phyloP scores from a whole-genome alignment of 441 rosid species.

The Pelargonium fulgidum region DNA sequence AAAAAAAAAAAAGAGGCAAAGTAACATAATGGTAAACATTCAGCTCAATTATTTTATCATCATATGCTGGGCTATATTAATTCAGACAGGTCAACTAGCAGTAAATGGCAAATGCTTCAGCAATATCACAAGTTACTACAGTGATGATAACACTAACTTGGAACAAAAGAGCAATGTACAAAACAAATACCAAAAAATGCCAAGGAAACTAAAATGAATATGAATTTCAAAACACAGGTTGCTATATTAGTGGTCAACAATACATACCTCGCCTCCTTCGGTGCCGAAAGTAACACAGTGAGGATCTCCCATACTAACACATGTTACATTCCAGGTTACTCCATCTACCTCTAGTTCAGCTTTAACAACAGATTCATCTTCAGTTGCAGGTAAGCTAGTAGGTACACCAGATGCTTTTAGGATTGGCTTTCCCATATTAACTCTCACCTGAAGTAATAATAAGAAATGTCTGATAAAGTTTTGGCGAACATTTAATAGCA shows the following conservation, averaged over 20 bases:
- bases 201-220: not conserved
- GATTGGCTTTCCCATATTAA: slow-evolving; percentile 90
- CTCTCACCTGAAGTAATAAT: slow-evolving; percentile 53
- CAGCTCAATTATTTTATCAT: not conserved
- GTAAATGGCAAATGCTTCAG: too few species aligned
- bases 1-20: not conserved
- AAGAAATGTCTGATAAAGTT: slow-evolving; percentile 4
- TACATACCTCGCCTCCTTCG: slow-evolving; percentile 54
- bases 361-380: slow-evolving; percentile 65
- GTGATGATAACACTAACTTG: not conserved
- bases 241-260: slow-evolving; percentile 6
- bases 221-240: slow-evolving; percentile 4
- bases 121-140: too few species aligned
- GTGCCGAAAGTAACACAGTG: slow-evolving; percentile 79
- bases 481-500: not conserved
- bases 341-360: slow-evolving; percentile 68
- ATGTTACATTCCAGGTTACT: slow-evolving; percentile 73
- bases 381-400: slow-evolving; percentile 57
- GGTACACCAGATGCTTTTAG: slow-evolving; percentile 79
- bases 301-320: slow-evolving; percentile 98
- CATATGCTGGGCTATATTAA: not conserved
- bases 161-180: not conserved
- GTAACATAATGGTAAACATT: too few species aligned
- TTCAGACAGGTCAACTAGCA: not conserved
- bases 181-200: not conserved